Conservation (phyloP, 352 stramenopile species). For the Phytopythium kandeliae region DNA sequence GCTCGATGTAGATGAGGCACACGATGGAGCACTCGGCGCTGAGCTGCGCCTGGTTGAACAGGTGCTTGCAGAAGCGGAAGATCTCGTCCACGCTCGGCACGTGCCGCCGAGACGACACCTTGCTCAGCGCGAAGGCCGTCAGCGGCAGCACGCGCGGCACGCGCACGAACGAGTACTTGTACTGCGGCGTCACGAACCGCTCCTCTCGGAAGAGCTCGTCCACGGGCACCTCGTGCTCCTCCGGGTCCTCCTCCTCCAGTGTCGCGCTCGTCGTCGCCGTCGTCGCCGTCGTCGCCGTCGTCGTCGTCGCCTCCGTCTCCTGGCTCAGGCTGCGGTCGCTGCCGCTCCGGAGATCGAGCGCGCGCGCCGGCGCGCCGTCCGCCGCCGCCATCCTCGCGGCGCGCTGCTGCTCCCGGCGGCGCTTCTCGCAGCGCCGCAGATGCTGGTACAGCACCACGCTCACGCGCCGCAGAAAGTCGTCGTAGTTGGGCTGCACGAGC, state of each 20-base stretch:
- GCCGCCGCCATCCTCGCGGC: slow-evolving; percentile 4
- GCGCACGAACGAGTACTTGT: slow-evolving; percentile 83
- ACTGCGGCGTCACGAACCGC: slow-evolving; percentile 86
- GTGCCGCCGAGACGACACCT: slow-evolving; percentile 74
- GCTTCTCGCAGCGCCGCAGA: slow-evolving; percentile 83
- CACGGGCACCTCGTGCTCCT: slow-evolving; percentile 62
- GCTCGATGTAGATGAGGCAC: slow-evolving; percentile 98
- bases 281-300: too few species aligned
- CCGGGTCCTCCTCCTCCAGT: slow-evolving; percentile 20
- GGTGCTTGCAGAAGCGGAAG: slow-evolving; percentile 89
- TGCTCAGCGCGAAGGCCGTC: slow-evolving; percentile 80
- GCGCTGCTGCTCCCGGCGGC: slow-evolving; percentile 57
- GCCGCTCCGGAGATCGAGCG: slow-evolving; percentile 9
- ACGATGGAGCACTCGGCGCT: slow-evolving; percentile 99
- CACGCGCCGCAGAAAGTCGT: slow-evolving; percentile 85
- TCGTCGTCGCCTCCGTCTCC: too few species aligned
- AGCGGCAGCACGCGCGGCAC: slow-evolving; percentile 66
- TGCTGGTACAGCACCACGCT: slow-evolving; percentile 90
- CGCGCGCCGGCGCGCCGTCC: slow-evolving; percentile 13
- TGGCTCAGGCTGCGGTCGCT: too few species aligned
- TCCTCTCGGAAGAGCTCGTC: slow-evolving; percentile 86
- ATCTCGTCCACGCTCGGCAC: slow-evolving; percentile 91
- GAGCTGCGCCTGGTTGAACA: slow-evolving; percentile 97
- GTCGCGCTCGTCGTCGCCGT: slow-evolving; percentile 10
- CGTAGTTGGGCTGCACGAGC: slow-evolving; percentile 88